Evolutionary conservation across 345 rosid genomes (phyloP), one percentile per base, ranked within the genome.

Genomic region (Euphorbia lathyris): DNA sequence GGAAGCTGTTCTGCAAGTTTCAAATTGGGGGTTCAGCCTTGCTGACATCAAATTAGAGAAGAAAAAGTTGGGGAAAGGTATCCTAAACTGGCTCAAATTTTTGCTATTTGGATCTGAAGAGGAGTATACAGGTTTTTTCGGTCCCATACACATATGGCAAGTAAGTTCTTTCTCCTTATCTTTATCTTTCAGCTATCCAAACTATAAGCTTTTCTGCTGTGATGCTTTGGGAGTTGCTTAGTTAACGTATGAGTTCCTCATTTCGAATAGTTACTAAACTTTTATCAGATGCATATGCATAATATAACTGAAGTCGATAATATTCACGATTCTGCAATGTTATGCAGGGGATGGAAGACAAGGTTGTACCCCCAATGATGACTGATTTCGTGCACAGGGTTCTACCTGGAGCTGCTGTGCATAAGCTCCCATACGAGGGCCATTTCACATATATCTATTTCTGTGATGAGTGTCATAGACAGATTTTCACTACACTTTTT

Each of bases 121-220:
- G 63, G 88, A 85, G 68, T 83, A 67, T 63, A 79, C 82, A n/a
- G 91, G 94, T 64, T 88, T 82, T 58, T 79, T 88, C 16, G 91
- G 94, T 30, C 94, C 94, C 23, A 86, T 85, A 68, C 91, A 88
- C 62, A 81, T 88, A 58, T 88, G 91, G 91, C 94, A 88, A 89
- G 93, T 86, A 48, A 67, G 71, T 75, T n/a, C 61, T 51, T 29
- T 74, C 0, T 58, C 36, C 40, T 29, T 52, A 17, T 58, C 45
- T 34, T 27, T 8, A 1, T 70, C 38, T 60, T n/a, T 40, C 26
- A 9, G 25, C n/a, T 19, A 7, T 36, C 22, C 34, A 19, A 53
- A 51, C 62, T 52, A n/a, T 23, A 26, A 48, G 16, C 67, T 20
- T 30, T 7, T 0, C 52, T 20, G 3, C 25, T 50, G 5, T 13